Base-by-base conservation (phyloP, 768 basidiomycete genomes). In the Leccinum subtestaceum region DNA sequence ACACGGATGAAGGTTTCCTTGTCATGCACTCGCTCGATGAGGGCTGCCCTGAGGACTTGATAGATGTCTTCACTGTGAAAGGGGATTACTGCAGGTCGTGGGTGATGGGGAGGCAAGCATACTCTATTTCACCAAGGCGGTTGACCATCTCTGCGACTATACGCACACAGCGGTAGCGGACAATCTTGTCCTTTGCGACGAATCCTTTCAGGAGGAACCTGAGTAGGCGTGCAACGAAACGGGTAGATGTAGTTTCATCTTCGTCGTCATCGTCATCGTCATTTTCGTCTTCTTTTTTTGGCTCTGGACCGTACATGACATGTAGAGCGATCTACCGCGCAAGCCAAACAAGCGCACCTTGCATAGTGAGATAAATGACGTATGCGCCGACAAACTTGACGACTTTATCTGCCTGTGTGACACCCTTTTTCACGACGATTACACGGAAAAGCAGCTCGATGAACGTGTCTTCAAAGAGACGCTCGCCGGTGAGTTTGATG, bases 51-150 rank as follows among this genome's bases (percentile, higher is more conserved):
- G 2, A 98, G 81, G 1, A 74, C 60, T 5, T 72, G 73, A 67
- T 90, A 98, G 12, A 89, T 75, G 17, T 91, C 88, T 69, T 91
- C 90, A 60, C 95, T 98, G 68, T 23, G 34, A 46, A 45, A 29
- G 23, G 59, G 45, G 27, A 50, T 55, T 21, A 54, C 13, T 1
- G 11, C 4, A 21, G 2, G 27, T n/a, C 2, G 5, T 5, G 4
- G 4, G 53, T 47, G 8, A 46, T 23, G 60, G 17, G 51, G 36
- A 38, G 23, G 17, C 23, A 48, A 10, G 2, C 88, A 55, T 68
- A 97, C 95, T 95, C 93, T 57, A 98, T 81, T 74, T 88, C 89
- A 7, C 92, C 92, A 0, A 97, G 76, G 57, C 87, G 83, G 1
- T 84, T 81, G 12, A 96, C 84, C 81, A 94, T 87, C 65, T 90